Evolutionary conservation across 2,329 filamentous ascomycete genomes (phyloP), one percentile per base, ranked within the genome.

Genomic region (Ramularia endophylla): DNA sequence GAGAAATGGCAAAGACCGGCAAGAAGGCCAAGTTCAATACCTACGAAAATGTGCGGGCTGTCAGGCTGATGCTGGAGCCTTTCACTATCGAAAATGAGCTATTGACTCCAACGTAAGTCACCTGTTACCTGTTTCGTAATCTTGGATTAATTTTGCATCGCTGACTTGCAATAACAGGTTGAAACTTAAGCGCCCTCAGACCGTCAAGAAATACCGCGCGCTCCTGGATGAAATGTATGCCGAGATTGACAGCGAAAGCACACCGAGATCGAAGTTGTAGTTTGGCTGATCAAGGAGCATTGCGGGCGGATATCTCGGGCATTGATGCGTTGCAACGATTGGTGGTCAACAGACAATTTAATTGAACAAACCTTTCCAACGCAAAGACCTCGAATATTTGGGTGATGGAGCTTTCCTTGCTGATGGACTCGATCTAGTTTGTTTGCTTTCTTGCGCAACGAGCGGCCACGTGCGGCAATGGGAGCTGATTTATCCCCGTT

Each of bases 31-130:
- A 92, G 69, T 89, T 98, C 65, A 92, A 94, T 61, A 86, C 81
- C 53, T 97, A 85, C 56, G 92, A 98, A 73, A 79, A 80, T 50
- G 82, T 97, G 34, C 78, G 76, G 62, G 85, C 82, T 53, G 74
- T 83, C 42, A 67, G 83, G 48, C 67, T 98, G 53, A 81, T 84
- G 56, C 55, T 95, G 11, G 92, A 98, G 45, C 92, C 92, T 2
- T 97, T 98, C 57, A 86, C 81, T 1, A 81, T 97, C 51, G 89
- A 95, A 37, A 98, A 98, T 61, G 85, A 94, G 65, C 73, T 95
- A 36, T 68, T 89, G 60, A 92, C 86, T 15, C 86, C 87, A 16
- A 94, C 87, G 85, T 90, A 77, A 80, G 84, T 78, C 33, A 11
- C 13, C 5, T 17, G 8, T n/a, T 3, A n/a, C n/a, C n/a, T n/a